A percentile compares a stretch with the other conserved stretches of the same genome.
phyloP scores from a whole-genome alignment of 2,329 filamentous ascomycete genomes.

The Penicillium sp. region DNA sequence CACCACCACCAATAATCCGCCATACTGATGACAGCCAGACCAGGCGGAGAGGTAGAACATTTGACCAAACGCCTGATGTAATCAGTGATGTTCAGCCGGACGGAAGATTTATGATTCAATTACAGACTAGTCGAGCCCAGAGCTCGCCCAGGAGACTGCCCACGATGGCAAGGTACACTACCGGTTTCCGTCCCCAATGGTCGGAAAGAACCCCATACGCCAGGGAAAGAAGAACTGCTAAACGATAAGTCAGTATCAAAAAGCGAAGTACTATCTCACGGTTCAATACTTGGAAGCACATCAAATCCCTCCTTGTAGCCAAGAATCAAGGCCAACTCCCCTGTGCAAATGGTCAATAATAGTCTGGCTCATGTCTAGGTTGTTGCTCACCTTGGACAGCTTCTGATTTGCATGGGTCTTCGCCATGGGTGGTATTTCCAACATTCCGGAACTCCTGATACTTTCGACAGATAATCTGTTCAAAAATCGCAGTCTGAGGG shows the following conservation, averaged over 20 bases:
- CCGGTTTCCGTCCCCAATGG: slow-evolving; percentile 28
- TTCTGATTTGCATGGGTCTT: slow-evolving; percentile 31
- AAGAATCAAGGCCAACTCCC: slow-evolving; percentile 25
- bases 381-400: slow-evolving; percentile 27
- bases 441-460: slow-evolving; percentile 10
- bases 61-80: slow-evolving; percentile 17
- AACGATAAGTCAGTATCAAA: not conserved
- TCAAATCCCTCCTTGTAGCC: slow-evolving; percentile 31
- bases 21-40: slow-evolving; percentile 27
- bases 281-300: slow-evolving; percentile 20
- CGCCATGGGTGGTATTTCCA: not conserved
- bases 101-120: not conserved
- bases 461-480: slow-evolving; percentile 29
- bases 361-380: not conserved
- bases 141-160: slow-evolving; percentile 24
- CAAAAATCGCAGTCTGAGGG: slow-evolving; percentile 28
- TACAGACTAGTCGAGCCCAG: slow-evolving; percentile 31
- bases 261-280: not conserved
- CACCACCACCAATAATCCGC: slow-evolving; percentile 28
- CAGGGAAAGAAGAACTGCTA: slow-evolving; percentile 29
- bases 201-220: slow-evolving; percentile 33
- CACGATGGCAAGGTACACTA: slow-evolving; percentile 22
- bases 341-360: not conserved
- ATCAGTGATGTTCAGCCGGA: not conserved
- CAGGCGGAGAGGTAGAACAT: slow-evolving; percentile 26